phyloP scores from a whole-genome alignment of 2,329 filamentous ascomycete species.

The Epichloe baconii region DNA sequence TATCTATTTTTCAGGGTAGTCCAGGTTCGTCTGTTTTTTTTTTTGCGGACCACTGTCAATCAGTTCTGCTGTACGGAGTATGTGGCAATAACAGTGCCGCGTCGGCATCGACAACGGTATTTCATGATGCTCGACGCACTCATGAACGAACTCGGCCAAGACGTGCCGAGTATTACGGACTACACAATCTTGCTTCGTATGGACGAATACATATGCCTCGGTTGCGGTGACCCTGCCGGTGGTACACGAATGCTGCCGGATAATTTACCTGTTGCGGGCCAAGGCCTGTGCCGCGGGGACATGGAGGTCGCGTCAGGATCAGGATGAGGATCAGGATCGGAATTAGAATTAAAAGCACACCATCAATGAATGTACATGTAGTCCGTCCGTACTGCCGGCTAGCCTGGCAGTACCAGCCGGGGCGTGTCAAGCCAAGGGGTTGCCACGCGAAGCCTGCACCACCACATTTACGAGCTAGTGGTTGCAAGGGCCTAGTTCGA shows the following conservation, averaged over 20 bases:
- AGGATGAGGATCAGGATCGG: not conserved
- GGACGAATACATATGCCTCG: not conserved
- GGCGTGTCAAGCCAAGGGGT: not conserved
- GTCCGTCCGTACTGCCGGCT: not conserved
- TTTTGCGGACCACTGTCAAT: too few species aligned
- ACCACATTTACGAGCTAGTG: not conserved
- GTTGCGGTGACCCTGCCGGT: not conserved
- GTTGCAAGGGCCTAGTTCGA: not conserved
- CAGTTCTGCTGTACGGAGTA: too few species aligned
- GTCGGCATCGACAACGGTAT: too few species aligned
- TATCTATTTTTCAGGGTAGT: too few species aligned
- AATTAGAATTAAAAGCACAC: not conserved
- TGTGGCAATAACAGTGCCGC: too few species aligned
- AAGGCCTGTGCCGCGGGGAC: not conserved
- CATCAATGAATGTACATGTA: not conserved
- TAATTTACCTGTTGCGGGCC: not conserved
- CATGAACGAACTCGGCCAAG: too few species aligned
- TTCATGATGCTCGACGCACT: too few species aligned
- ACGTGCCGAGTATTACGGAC: too few species aligned
- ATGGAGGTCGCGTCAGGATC: not conserved
- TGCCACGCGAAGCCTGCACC: conserved; percentile 1
- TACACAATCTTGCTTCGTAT: too few species aligned
- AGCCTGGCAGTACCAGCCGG: not conserved
- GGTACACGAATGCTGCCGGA: conserved; percentile 1
- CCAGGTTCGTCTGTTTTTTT: too few species aligned